Base-by-base conservation (phyloP, 345 rosid species). In the Acer negundo region DNA sequence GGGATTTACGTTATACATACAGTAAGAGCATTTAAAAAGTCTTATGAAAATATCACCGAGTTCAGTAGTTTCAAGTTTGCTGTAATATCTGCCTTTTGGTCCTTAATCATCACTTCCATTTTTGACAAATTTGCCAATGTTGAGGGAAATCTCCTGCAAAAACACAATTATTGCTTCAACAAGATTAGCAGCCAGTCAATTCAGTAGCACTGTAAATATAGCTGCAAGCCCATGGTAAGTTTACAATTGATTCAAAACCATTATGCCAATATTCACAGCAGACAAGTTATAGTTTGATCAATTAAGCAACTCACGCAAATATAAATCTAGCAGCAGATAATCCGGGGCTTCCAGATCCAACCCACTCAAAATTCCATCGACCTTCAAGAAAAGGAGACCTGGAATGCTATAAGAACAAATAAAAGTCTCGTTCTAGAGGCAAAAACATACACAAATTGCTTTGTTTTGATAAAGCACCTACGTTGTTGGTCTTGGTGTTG, bases 301-400 rank as follows among this genome's bases (percentile, higher is more conserved):
- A 38, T 19, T 42, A 63, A 75, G 38, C 38, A 19, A 86, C 90
- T 88, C 31, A 95, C 99, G 90, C 92, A 3, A 88, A 89, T 56
- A 92, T 80, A 79, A 93, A 80, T 70, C 79, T 86, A 77, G 92
- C 95, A 82, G 94, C 90, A 70, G 84, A 87, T 35, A 93, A 82
- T 62, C 94, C 97, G 13, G 92, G 92, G 78, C 82, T 92, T 76
- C 98, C 93, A 55, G 90, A 83, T 0, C 95, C 98, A 84, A 96
- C 92, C 98, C 99, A 96, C 84, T 93, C 97, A 24, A 96, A 92
- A 74, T 86, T 92, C 99, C 99, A 96, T 28, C 85, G 86, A 20
- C 98, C 98, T 85, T 96, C 94, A 62, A 96, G 83, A 84, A 74
- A 92, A n/a, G 98, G 98, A 49, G 98, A 93, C 93, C 99, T 95